These are phyloP conservation scores for Irpex rosettiformis DNA, from an alignment of 1,284 basidiomycete species.

Conservation along the genomic window DNA sequence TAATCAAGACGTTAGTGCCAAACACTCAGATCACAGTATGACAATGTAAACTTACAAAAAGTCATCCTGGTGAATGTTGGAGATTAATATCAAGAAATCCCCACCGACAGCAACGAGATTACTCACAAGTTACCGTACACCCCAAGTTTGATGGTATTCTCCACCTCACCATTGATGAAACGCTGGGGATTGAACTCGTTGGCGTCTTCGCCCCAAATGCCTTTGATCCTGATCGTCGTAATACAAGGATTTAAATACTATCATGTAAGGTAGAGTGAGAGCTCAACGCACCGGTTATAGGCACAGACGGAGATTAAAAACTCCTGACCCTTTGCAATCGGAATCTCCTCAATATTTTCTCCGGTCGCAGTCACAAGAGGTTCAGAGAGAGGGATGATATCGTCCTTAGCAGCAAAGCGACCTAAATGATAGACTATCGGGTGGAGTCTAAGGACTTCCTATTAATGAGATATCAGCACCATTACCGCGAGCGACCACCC, in stretches of 20 bases:
- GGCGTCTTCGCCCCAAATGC: constrained; percentile 12
- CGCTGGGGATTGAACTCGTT: constrained; percentile 11
- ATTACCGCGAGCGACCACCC: constrained; percentile 20
- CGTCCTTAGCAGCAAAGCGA: constrained; percentile 27
- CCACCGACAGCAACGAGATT: not conserved
- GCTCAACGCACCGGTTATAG: constrained; percentile 8
- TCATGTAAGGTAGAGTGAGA: too few species aligned
- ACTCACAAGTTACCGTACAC: constrained; percentile 8
- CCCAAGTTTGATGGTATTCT: constrained; percentile 8
- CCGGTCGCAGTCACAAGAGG: constrained; percentile 34
- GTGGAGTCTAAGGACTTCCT: constrained; percentile 22
- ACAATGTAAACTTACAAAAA: constrained; percentile 8
- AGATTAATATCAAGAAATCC: not conserved
- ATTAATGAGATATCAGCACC: constrained; percentile 30
- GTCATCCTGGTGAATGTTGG: constrained; percentile 7
- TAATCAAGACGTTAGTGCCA: not conserved
- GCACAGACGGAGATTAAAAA: constrained; percentile 1
- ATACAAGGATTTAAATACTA: too few species aligned
- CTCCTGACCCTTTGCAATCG: constrained; percentile 11
- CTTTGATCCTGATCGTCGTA: not conserved
- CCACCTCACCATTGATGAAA: constrained; percentile 7
- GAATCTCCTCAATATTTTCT: constrained; percentile 30
- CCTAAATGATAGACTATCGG: constrained; percentile 11
- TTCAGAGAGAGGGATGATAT: constrained; percentile 40
- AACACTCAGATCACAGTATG: too few species aligned